Conservation (phyloP, 2,329 filamentous ascomycete genomes). For the Fusarium tuaranense region DNA sequence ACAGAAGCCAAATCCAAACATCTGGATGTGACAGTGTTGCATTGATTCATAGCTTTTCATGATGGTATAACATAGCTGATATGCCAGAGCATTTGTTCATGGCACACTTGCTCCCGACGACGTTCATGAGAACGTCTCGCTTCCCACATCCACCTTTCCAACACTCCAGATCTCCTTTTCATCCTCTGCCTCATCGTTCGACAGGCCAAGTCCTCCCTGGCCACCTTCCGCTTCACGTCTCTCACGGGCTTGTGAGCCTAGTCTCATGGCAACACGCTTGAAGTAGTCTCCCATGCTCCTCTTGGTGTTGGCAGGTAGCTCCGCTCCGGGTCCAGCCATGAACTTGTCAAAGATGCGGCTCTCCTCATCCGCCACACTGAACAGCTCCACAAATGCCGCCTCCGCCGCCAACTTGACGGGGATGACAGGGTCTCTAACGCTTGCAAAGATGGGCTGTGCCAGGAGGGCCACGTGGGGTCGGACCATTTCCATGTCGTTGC, state of each 20-base stretch:
- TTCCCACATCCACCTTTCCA: slow-evolving; percentile 78
- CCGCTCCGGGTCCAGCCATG: slow-evolving; percentile 75
- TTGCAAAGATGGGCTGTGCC: slow-evolving; percentile 87
- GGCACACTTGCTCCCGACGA: not conserved
- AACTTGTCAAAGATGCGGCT: slow-evolving; percentile 91
- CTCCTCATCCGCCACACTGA: slow-evolving; percentile 90
- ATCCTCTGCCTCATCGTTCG: slow-evolving; percentile 92
- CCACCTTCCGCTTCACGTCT: slow-evolving; percentile 92
- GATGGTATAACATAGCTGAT: not conserved
- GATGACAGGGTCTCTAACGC: slow-evolving; percentile 91
- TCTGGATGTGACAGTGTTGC: not conserved
- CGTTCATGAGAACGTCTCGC: slow-evolving; percentile 39
- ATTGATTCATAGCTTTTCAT: not conserved
- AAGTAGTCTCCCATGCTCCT: slow-evolving; percentile 97
- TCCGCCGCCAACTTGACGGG: slow-evolving; percentile 96
- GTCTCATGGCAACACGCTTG: slow-evolving; percentile 86
- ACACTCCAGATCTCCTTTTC: slow-evolving; percentile 97
- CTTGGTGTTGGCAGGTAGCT: slow-evolving; percentile 78
- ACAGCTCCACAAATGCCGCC: slow-evolving; percentile 91
- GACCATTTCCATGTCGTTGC: slow-evolving; percentile 82
- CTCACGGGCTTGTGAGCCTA: slow-evolving; percentile 90
- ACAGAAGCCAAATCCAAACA: not conserved
- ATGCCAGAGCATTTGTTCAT: not conserved
- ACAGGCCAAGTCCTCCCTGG: slow-evolving; percentile 84
- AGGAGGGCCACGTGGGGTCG: slow-evolving; percentile 84